These are phyloP conservation scores for Saccharomyces mikatae DNA, from an alignment of 805 yeast species.

Conservation along the genomic window DNA sequence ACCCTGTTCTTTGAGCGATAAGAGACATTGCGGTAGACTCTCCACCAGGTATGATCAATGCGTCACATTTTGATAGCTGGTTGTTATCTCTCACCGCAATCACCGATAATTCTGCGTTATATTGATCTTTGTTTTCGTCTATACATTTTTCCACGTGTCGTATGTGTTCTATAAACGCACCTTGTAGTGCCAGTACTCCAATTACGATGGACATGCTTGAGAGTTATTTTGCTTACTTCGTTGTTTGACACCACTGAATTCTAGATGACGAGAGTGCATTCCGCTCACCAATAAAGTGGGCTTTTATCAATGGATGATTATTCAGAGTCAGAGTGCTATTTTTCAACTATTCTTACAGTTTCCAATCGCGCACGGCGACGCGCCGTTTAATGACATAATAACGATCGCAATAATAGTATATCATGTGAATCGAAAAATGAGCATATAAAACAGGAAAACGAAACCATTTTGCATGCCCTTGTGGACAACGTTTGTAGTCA, in stretches of 20 bases:
- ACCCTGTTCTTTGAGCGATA: slow-evolving; percentile 56
- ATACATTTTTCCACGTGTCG: slow-evolving; percentile 37
- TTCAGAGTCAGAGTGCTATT: not conserved
- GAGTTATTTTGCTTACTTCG: no score
- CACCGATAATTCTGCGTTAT: slow-evolving; percentile 23
- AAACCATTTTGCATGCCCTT: not conserved
- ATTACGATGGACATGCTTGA: slow-evolving; percentile 25
- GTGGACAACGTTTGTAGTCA: not conserved
- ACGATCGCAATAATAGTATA: no score
- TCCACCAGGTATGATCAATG: slow-evolving; percentile 62
- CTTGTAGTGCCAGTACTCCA: slow-evolving; percentile 74
- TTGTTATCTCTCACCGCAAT: slow-evolving; percentile 44
- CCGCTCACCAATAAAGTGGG: not conserved
- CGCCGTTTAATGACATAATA: not conserved
- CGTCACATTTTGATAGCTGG: slow-evolving; percentile 46
- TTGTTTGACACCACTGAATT: not conserved
- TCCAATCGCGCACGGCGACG: not conserved
- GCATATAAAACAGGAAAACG: not conserved
- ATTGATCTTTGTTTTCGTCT: slow-evolving; percentile 17
- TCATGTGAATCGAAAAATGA: not conserved
- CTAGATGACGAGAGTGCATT: not conserved
- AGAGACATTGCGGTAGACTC: slow-evolving; percentile 64
- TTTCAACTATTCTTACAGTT: not conserved
- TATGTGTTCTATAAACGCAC: slow-evolving; percentile 68
- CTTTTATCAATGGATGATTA: not conserved